phyloP scores from a whole-genome alignment of 2,329 filamentous ascomycete species.

The Lachnellula cervina region DNA sequence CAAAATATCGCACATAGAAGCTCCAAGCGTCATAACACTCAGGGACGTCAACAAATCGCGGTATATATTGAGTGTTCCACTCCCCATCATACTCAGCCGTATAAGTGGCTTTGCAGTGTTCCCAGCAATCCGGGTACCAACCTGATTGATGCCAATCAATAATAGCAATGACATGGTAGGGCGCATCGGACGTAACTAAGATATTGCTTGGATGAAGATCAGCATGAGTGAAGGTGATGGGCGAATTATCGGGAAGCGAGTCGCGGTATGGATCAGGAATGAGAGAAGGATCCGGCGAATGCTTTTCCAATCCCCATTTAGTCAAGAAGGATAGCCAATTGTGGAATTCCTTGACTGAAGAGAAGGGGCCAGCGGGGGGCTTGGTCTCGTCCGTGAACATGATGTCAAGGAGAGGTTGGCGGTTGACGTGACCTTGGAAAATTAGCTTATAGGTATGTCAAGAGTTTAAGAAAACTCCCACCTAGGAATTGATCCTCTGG shows the following conservation, averaged over 20 bases:
- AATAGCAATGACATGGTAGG: slow-evolving; percentile 17
- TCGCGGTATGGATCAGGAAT: no score
- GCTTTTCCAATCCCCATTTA: no score
- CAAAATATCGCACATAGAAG: no score
- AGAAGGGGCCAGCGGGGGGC: slow-evolving; percentile 23
- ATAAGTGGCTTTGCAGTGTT: slow-evolving; percentile 29
- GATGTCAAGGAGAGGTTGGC: slow-evolving; percentile 20
- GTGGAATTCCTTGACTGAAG: slow-evolving; percentile 24
- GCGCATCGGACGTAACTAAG: slow-evolving; percentile 24
- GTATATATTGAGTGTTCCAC: slow-evolving; percentile 1
- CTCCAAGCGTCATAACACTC: no score
- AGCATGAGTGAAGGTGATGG: slow-evolving; percentile 33
- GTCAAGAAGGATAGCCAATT: slow-evolving; percentile 18
- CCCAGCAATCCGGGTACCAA: slow-evolving; percentile 35
- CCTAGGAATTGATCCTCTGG: slow-evolving; percentile 11
- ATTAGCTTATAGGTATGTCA: not conserved
- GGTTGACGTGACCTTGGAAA: slow-evolving; percentile 11
- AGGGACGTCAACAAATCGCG: no score
- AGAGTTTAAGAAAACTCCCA: slow-evolving; percentile 1
- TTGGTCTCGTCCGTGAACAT: slow-evolving; percentile 16
- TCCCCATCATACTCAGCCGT: slow-evolving; percentile 6
- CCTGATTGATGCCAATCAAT: slow-evolving; percentile 36
- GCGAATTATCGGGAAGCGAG: no score
- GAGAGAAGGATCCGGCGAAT: no score
- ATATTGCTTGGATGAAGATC: slow-evolving; percentile 34